A percentile compares a stretch with the other conserved stretches of the same genome.
phyloP scores from a whole-genome alignment of 2,329 filamentous ascomycete genomes.

The Ophiostoma sp. region DNA sequence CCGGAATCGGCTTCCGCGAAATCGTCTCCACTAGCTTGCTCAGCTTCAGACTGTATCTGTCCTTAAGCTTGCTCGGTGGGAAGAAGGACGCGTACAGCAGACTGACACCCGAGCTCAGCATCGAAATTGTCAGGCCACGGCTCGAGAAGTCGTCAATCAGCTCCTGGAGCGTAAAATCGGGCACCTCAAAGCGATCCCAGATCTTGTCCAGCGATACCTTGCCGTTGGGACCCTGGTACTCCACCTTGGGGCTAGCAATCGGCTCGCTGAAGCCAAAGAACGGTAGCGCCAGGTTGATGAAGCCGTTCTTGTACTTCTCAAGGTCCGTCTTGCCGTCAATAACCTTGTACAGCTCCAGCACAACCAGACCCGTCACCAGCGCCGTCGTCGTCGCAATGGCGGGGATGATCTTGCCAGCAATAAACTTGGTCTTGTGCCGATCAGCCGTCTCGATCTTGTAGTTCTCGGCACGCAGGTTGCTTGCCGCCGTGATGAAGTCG shows the following conservation, averaged over 20 bases:
- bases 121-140: slow-evolving; percentile 78
- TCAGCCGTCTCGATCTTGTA: slow-evolving; percentile 95
- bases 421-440: slow-evolving; percentile 98
- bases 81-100: slow-evolving; percentile 94
- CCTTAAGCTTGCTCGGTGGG: slow-evolving; percentile 73
- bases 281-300: slow-evolving; percentile 91
- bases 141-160: slow-evolving; percentile 80
- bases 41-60: slow-evolving; percentile 78
- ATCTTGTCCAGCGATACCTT: slow-evolving; percentile 90
- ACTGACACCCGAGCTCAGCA: slow-evolving; percentile 97
- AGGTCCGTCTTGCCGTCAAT: slow-evolving; percentile 94
- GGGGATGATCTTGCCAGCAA: slow-evolving; percentile 98
- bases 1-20: slow-evolving; percentile 87
- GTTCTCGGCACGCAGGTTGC: slow-evolving; percentile 94
- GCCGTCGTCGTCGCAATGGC: slow-evolving; percentile 97
- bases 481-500: slow-evolving; percentile 96
- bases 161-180: slow-evolving; percentile 80
- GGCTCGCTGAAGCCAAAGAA: slow-evolving; percentile 99
- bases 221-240: slow-evolving; percentile 76
- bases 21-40: slow-evolving; percentile 85
- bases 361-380: slow-evolving; percentile 87
- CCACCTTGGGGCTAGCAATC: slow-evolving; percentile 89
- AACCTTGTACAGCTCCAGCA: slow-evolving; percentile 94
- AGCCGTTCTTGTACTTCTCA: slow-evolving; percentile 99
- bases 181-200: slow-evolving; percentile 94